Percentiles rank a stretch among this genome's conserved stretches.
Conservation (phyloP, 331 rosid genomes). For the Cydonia oblonga region DNA sequence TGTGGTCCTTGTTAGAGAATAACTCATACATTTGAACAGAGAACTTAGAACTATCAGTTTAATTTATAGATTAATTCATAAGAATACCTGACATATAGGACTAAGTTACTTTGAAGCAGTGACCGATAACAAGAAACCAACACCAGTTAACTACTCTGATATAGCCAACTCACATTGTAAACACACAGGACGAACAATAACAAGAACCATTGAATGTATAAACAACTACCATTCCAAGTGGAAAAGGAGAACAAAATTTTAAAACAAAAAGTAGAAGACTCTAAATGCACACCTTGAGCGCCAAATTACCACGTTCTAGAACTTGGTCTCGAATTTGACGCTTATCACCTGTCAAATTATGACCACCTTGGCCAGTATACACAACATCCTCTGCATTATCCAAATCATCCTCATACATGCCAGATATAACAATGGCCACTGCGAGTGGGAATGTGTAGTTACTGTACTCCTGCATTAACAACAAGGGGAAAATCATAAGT, state of each 20-base stretch:
- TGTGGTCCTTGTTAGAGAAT: background rate
- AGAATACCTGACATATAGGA: background rate
- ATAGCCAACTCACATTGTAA: background rate
- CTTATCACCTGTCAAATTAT: constrained; percentile 71
- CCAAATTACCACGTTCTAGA: constrained; percentile 79
- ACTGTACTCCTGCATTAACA: constrained; percentile 34
- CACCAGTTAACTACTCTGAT: background rate
- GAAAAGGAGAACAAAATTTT: background rate
- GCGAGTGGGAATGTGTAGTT: constrained; percentile 57
- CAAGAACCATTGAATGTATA: background rate
- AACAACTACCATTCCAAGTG: background rate
- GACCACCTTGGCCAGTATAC: constrained; percentile 99
- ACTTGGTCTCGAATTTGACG: constrained; percentile 71
- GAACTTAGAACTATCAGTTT: background rate
- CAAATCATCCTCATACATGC: constrained; percentile 91
- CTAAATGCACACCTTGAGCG: constrained; percentile 63
- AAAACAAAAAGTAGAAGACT: background rate
- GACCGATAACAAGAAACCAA: background rate
- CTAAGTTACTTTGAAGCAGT: background rate
- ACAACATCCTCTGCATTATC: constrained; percentile 91
- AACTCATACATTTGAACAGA: background rate
- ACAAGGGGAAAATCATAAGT: background rate
- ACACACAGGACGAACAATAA: background rate
- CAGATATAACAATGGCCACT: constrained; percentile 84
- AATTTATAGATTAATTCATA: background rate